Percentiles rank a stretch among this genome's conserved stretches.
Evolutionary conservation across 768 basidiomycete species (phyloP).

Genomic region (Mycena alexandri): DNA sequence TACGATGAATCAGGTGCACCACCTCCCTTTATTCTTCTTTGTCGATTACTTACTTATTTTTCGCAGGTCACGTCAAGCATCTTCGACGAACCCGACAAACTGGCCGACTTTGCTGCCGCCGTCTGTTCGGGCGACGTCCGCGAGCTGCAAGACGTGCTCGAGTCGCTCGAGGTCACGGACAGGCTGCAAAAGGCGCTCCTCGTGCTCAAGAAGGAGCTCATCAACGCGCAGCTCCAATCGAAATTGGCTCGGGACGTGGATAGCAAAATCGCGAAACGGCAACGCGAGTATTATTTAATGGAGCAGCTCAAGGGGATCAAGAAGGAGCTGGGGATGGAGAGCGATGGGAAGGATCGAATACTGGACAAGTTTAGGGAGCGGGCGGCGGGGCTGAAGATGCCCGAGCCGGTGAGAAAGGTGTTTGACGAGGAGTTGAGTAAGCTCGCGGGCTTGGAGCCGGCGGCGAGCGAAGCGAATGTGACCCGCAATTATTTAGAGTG

Average conservation of each 20-base stretch:
- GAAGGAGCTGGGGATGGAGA: constrained; percentile 96
- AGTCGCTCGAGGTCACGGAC: constrained; percentile 88
- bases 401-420: constrained; percentile 88
- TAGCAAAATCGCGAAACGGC: constrained; percentile 93
- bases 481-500: constrained; percentile 96
- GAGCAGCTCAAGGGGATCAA: constrained; percentile 97
- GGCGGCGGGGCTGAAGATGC: constrained; percentile 87
- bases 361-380: constrained; percentile 94
- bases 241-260: constrained; percentile 96
- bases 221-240: constrained; percentile 94
- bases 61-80: constrained; percentile 82
- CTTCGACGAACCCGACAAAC: constrained; percentile 97
- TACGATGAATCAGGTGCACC: constrained; percentile 78
- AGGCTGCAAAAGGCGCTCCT: constrained; percentile 90
- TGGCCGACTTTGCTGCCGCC: constrained; percentile 97
- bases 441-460: constrained; percentile 89
- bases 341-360: constrained; percentile 93
- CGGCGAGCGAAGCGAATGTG: constrained; percentile 93
- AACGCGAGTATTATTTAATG: constrained; percentile 96
- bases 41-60: too few relatives aligned
- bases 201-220: constrained; percentile 97
- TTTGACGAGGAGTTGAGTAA: constrained; percentile 97
- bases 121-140: constrained; percentile 93
- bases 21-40: too few relatives aligned
- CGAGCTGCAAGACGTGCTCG: constrained; percentile 94